Evolutionary conservation across 257 asterid genomes (phyloP), one percentile per base, ranked within the genome.

Genomic region (Lithospermum erythrorhizon): DNA sequence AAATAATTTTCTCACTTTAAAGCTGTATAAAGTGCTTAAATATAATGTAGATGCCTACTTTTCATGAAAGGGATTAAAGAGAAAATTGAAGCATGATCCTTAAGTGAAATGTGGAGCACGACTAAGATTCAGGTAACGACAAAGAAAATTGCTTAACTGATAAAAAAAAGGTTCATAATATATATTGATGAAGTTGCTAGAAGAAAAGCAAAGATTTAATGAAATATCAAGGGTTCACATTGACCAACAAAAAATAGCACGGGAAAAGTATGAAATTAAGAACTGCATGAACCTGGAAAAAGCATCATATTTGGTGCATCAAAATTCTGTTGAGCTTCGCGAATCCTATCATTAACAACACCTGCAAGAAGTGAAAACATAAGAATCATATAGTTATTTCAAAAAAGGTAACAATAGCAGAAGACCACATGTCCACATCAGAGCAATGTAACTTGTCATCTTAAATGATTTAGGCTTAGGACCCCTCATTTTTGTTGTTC

Each of bases 281-380:
- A n/a, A 22, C 17, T 52, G 32, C 73, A 58, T 56, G 22, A 63
- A 91, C 98, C 98, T 91, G 98, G 98, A 78, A 91, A 91, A 73
- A 91, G 94, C 89, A 91, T 80, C 83, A 91, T 84, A 65, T 69
- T 81, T 17, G 98, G 98, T 62, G 97, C 97, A 67, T 59, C 73
- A 76, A 71, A 71, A 61, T 80, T 71, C 74, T 79, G 90, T 75
- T 82, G 82, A 74, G 98, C 93, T 82, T 82, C 97, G 65, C 74
- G 81, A 63, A 91, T 84, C 74, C 95, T 82, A 23, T 86, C 90
- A 70, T 82, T 91, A 63, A 91, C 97, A 69, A 91, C 78, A 72
- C 90, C 98, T 91, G 89, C 69, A 65, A 60, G 71, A 61, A 61
- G 37, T 22, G 37, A 35, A 61, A 47, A 47, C 17, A 29, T 52